phyloP scores from a whole-genome alignment of 148 eudicot species.

The Nepenthes gracilis region DNA sequence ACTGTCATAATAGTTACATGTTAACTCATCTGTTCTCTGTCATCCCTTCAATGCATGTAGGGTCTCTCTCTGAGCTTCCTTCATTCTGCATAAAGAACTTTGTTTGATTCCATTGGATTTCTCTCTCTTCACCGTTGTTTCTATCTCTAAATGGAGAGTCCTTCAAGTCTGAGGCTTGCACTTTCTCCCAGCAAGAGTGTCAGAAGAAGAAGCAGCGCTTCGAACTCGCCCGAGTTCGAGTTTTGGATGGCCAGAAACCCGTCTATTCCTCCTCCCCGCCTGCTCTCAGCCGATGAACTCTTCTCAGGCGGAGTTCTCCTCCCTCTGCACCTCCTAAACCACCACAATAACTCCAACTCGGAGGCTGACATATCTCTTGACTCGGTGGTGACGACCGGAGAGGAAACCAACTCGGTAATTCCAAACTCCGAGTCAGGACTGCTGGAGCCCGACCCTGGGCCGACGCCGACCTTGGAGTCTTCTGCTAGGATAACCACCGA shows the following conservation, averaged over 20 bases:
- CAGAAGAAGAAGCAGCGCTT: slow-evolving; percentile 13
- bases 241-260: slow-evolving; percentile 47
- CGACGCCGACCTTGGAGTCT: slow-evolving; percentile 7
- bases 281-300: slow-evolving; percentile 83
- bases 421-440: not conserved
- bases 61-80: too few species aligned
- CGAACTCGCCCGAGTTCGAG: slow-evolving; percentile 76
- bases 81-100: too few species aligned
- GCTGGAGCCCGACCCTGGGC: slow-evolving; percentile 3
- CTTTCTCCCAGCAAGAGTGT: slow-evolving; percentile 19
- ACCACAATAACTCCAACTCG: slow-evolving; percentile 2
- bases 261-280: slow-evolving; percentile 25
- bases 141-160: too few species aligned
- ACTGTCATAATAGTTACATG: too few species aligned
- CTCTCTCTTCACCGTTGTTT: too few species aligned
- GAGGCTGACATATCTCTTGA: slow-evolving; percentile 1
- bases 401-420: not conserved
- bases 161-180: too few species aligned
- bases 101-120: too few species aligned
- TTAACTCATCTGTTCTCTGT: too few species aligned
- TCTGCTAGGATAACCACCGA: slow-evolving; percentile 1
- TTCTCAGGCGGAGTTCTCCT: slow-evolving; percentile 75
- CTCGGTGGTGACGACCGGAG: not conserved
- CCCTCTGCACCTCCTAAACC: slow-evolving; percentile 52
- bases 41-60: too few species aligned